A percentile compares a stretch with the other conserved stretches of the same genome.
Evolutionary conservation across 305 asterid species (phyloP).

Genomic region (Plantago coronopus): DNA sequence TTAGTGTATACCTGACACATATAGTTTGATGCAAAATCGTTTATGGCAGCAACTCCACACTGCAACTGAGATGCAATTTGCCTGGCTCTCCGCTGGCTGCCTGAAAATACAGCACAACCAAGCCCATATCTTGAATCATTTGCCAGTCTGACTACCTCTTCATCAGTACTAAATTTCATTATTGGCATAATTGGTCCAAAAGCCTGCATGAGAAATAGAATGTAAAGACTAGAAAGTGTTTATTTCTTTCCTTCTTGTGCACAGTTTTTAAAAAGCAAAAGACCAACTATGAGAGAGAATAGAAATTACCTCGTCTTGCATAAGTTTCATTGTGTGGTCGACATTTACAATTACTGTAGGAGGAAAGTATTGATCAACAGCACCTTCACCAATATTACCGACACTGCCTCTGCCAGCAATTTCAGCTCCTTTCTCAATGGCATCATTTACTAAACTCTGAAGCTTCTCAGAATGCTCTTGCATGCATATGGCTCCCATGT

Average conservation of each 20-base stretch:
- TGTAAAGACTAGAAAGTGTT: neutral
- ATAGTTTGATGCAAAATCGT: slow-evolving; percentile 86
- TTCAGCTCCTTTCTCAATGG: slow-evolving; percentile 87
- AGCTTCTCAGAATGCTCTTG: slow-evolving; percentile 97
- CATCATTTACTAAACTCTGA: slow-evolving; percentile 79
- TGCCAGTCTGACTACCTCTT: slow-evolving; percentile 79
- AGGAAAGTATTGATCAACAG: slow-evolving; percentile 95
- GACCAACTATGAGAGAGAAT: slow-evolving; percentile 1
- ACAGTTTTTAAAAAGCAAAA: neutral
- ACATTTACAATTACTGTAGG: slow-evolving; percentile 86
- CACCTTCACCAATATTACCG: slow-evolving; percentile 94
- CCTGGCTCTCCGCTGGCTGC: slow-evolving; percentile 82
- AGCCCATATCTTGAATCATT: slow-evolving; percentile 94
- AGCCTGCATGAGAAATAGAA: slow-evolving; percentile 48
- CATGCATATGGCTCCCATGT: slow-evolving; percentile 99
- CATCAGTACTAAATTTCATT: slow-evolving; percentile 86
- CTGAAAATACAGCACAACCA: slow-evolving; percentile 97
- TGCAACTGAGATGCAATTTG: slow-evolving; percentile 70
- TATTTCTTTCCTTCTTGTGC: neutral
- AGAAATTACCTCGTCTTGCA: slow-evolving; percentile 87
- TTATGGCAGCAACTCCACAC: slow-evolving; percentile 83
- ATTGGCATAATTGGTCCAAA: slow-evolving; percentile 98
- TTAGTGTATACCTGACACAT: slow-evolving; percentile 82
- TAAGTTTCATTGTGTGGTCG: slow-evolving; percentile 83
- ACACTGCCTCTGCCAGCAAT: slow-evolving; percentile 88